phyloP scores from a whole-genome alignment of 179 eudicot genomes.

The Patellifolia procumbens region DNA sequence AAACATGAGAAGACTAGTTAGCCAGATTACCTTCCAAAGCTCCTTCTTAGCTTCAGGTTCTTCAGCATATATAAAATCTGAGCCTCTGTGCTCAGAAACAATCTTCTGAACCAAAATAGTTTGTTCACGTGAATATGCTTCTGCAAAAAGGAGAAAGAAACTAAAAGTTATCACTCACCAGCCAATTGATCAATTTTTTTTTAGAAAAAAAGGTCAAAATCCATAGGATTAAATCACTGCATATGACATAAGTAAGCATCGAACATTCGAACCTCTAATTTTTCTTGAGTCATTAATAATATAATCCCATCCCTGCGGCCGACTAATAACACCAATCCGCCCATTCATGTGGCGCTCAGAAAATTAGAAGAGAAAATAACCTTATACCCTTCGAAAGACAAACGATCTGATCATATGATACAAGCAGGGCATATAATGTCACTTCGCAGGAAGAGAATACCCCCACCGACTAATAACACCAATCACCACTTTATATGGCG shows the following conservation, averaged over 20 bases:
- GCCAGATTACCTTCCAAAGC: slow-evolving; percentile 81
- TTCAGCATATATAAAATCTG: slow-evolving; percentile 88
- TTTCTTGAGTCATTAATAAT: not conserved
- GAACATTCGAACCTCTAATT: not conserved
- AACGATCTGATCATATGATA: no score
- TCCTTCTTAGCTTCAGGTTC: slow-evolving; percentile 92
- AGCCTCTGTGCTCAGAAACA: slow-evolving; percentile 80
- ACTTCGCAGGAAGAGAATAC: no score
- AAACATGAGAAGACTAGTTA: not conserved
- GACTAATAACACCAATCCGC: no score
- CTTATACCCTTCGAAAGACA: not conserved
- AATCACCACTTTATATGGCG: not conserved
- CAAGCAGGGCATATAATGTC: no score
- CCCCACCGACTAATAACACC: not conserved
- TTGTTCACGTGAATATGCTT: slow-evolving; percentile 92
- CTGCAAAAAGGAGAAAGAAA: slow-evolving; percentile 40
- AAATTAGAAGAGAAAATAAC: not conserved
- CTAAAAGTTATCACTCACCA: not conserved
- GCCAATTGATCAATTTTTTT: slow-evolving; percentile 1
- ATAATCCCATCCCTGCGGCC: not conserved
- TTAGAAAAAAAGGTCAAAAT: not conserved
- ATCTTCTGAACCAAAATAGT: slow-evolving; percentile 79
- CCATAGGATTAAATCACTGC: not conserved
- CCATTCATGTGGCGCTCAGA: not conserved
- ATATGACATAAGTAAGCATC: not conserved